Evolutionary conservation across 2,329 filamentous ascomycete genomes (phyloP).

Genomic region (Penicillium sp.): DNA sequence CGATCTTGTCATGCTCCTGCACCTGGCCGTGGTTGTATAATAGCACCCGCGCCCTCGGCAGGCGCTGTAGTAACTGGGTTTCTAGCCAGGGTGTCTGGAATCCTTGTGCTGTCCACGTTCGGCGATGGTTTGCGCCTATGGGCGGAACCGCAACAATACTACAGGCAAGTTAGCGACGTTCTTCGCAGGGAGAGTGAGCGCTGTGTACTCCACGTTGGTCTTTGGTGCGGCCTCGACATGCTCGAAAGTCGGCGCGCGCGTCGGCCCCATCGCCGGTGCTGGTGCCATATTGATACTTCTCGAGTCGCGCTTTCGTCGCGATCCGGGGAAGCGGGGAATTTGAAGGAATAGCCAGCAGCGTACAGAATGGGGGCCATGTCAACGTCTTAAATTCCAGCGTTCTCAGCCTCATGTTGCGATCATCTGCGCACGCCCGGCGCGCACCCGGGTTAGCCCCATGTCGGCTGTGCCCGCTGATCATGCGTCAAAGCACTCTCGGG

Average conservation of each 20-base stretch:
- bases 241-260: slow-evolving; percentile 19
- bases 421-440: slow-evolving; percentile 18
- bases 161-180: not conserved
- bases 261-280: slow-evolving; percentile 1
- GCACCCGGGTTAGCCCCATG: slow-evolving; percentile 11
- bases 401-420: slow-evolving; percentile 24
- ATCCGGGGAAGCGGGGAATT: no score
- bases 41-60: slow-evolving; percentile 28
- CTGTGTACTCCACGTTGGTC: slow-evolving; percentile 30
- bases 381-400: not conserved
- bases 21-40: slow-evolving; percentile 31
- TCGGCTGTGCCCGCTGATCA: slow-evolving; percentile 15
- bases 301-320: not conserved
- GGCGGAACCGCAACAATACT: slow-evolving; percentile 39
- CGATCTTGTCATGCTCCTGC: slow-evolving; percentile 26
- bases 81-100: slow-evolving; percentile 27
- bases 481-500: slow-evolving; percentile 15
- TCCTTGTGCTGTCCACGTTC: slow-evolving; percentile 27
- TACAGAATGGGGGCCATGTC: slow-evolving; percentile 6
- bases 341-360: no score
- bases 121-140: slow-evolving; percentile 33
- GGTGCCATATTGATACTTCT: slow-evolving; percentile 13
- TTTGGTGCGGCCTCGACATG: slow-evolving; percentile 10
- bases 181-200: not conserved
- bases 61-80: slow-evolving; percentile 20